phyloP scores from a whole-genome alignment of 2,329 filamentous ascomycete species.

The Fusarium piperis region DNA sequence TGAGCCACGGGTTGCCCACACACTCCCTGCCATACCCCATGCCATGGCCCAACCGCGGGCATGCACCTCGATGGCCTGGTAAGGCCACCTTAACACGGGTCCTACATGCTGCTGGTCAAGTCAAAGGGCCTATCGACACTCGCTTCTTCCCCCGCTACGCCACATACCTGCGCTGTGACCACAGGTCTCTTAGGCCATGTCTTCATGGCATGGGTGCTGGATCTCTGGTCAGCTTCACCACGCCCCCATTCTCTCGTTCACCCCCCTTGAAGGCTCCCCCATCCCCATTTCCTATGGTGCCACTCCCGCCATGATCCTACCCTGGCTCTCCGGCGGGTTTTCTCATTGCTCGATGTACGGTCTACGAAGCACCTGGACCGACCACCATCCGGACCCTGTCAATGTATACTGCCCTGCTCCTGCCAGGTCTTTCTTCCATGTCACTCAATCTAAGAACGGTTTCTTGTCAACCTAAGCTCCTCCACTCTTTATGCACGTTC shows the following conservation, averaged over 20 bases:
- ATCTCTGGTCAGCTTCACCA: slow-evolving; percentile 26
- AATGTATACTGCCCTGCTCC: slow-evolving; percentile 34
- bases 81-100: slow-evolving; percentile 37
- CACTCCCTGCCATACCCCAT: slow-evolving; percentile 30
- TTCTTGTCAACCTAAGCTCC: slow-evolving; percentile 36
- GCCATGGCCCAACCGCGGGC: slow-evolving; percentile 31
- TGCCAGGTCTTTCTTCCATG: slow-evolving; percentile 34
- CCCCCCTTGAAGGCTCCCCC: slow-evolving; percentile 15
- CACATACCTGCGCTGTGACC: slow-evolving; percentile 41
- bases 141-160: slow-evolving; percentile 45
- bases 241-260: slow-evolving; percentile 28
- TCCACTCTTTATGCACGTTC: slow-evolving; percentile 45
- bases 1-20: slow-evolving; percentile 19
- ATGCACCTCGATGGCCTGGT: slow-evolving; percentile 40
- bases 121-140: slow-evolving; percentile 44
- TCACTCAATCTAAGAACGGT: slow-evolving; percentile 42
- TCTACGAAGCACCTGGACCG: slow-evolving; percentile 22
- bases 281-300: slow-evolving; percentile 38
- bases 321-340: slow-evolving; percentile 34
- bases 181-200: slow-evolving; percentile 39
- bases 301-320: slow-evolving; percentile 40
- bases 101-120: slow-evolving; percentile 33
- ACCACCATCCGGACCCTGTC: slow-evolving; percentile 39
- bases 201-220: slow-evolving; percentile 19
- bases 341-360: slow-evolving; percentile 40